These are phyloP conservation scores for Mycosphaerella sp. DNA, from an alignment of 2,329 filamentous ascomycete species.

Conservation along the genomic window DNA sequence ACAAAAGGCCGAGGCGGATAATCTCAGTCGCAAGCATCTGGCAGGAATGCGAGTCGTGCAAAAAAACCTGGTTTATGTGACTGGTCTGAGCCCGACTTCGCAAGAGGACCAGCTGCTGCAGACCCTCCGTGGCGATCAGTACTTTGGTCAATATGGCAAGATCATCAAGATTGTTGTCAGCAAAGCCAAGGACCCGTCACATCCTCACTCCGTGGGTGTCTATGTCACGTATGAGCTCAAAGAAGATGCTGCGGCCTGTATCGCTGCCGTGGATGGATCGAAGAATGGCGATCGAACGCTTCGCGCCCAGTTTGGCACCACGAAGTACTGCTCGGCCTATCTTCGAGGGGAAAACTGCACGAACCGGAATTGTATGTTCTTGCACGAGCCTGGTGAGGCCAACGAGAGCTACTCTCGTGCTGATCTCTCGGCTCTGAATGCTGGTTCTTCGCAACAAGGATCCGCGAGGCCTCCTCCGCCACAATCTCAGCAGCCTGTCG, in stretches of 20 bases:
- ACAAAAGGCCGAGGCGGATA: constrained; percentile 93
- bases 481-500: constrained; percentile 46
- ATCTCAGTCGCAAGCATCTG: constrained; percentile 89
- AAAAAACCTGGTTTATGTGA: constrained; percentile 98
- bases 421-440: constrained; percentile 91
- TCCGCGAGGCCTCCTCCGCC: constrained; percentile 49
- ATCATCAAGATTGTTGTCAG: constrained; percentile 99
- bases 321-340: constrained; percentile 98
- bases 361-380: constrained; percentile 95
- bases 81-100: constrained; percentile 83
- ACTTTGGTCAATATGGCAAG: constrained; percentile 96
- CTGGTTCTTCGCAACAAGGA: constrained; percentile 69
- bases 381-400: constrained; percentile 97
- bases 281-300: constrained; percentile 82
- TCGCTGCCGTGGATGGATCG: constrained; percentile 85
- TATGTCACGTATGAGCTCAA: constrained; percentile 98
- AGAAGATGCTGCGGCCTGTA: constrained; percentile 83
- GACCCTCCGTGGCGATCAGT: constrained; percentile 82
- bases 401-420: constrained; percentile 94
- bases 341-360: constrained; percentile 89
- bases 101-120: constrained; percentile 88
- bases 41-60: constrained; percentile 93
- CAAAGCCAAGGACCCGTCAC: constrained; percentile 73
- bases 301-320: constrained; percentile 75
- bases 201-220: constrained; percentile 83